Evolutionary conservation across 371 early-diverging fungal species (phyloP).

Genomic region (Actinomortierella wolfii): DNA sequence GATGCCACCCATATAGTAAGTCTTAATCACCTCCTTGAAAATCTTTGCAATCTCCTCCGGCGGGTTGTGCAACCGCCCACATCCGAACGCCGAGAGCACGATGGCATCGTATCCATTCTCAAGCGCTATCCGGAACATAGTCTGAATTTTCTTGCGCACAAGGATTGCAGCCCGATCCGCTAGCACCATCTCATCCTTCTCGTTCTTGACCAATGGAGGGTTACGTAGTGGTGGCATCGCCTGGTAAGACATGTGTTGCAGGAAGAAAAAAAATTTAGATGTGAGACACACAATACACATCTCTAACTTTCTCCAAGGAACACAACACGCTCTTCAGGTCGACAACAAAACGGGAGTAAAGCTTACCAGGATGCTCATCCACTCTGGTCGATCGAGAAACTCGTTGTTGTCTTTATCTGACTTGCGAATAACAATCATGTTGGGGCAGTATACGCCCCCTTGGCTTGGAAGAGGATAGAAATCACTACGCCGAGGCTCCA

Average conservation of each 20-base stretch:
- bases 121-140: slow-evolving; percentile 42
- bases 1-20: slow-evolving; percentile 41
- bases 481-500: slow-evolving; percentile 40
- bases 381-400: slow-evolving; percentile 48
- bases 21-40: slow-evolving; percentile 48
- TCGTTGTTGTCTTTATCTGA: slow-evolving; percentile 34
- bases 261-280: background rate
- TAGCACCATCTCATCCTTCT: slow-evolving; percentile 29
- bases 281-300: no score
- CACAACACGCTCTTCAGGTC: no score
- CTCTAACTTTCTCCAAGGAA: background rate
- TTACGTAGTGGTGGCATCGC: slow-evolving; percentile 40
- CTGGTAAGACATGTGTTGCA: slow-evolving; percentile 7
- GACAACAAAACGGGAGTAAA: no score
- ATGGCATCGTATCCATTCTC: slow-evolving; percentile 50
- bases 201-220: slow-evolving; percentile 36
- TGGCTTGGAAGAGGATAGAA: slow-evolving; percentile 49
- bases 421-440: slow-evolving; percentile 46
- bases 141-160: slow-evolving; percentile 43
- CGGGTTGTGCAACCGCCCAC: slow-evolving; percentile 49
- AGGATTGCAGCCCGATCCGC: slow-evolving; percentile 34
- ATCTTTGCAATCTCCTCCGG: slow-evolving; percentile 41
- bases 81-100: slow-evolving; percentile 52
- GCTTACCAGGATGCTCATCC: slow-evolving; percentile 50
- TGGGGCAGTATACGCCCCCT: slow-evolving; percentile 50